Percentiles rank a stretch among this genome's conserved stretches.
These are phyloP conservation scores for Dryas drummondii DNA, from an alignment of 306 rosid genomes.

Conservation along the genomic window DNA sequence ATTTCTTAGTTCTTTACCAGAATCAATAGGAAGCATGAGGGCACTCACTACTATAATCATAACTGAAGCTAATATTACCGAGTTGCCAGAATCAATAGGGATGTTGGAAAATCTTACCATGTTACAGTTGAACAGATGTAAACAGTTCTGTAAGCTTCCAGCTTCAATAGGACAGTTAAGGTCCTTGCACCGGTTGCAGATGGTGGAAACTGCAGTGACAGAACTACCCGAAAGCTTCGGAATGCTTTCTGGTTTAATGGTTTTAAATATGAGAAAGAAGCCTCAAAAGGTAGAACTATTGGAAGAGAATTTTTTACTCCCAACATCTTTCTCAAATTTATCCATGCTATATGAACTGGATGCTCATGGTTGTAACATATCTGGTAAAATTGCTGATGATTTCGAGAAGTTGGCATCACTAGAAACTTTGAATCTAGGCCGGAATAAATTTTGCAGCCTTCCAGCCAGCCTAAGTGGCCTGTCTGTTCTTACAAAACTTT, in stretches of 20 bases:
- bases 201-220: slow-evolving; percentile 46
- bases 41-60: slow-evolving; percentile 43
- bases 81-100: slow-evolving; percentile 50
- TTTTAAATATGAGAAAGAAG: slow-evolving; percentile 43
- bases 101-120: slow-evolving; percentile 50
- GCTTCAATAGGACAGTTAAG: slow-evolving; percentile 49
- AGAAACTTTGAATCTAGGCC: slow-evolving; percentile 42
- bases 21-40: slow-evolving; percentile 46
- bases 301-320: slow-evolving; percentile 24
- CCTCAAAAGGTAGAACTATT: not conserved
- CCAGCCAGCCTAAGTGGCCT: slow-evolving; percentile 61
- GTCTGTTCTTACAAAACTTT: slow-evolving; percentile 39
- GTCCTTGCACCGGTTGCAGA: slow-evolving; percentile 41
- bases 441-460: slow-evolving; percentile 49
- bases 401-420: slow-evolving; percentile 49
- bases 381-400: slow-evolving; percentile 55
- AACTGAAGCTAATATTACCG: slow-evolving; percentile 34
- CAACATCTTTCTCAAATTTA: slow-evolving; percentile 52
- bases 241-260: slow-evolving; percentile 51
- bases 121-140: slow-evolving; percentile 41
- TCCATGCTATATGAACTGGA: slow-evolving; percentile 39
- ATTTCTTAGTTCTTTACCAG: slow-evolving; percentile 50
- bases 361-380: slow-evolving; percentile 48
- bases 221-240: slow-evolving; percentile 64
- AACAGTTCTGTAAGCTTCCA: slow-evolving; percentile 51